A percentile compares a stretch with the other conserved stretches of the same genome.
These are phyloP conservation scores for Austroboletus niveus DNA, from an alignment of 1,284 basidiomycete genomes.

Conservation along the genomic window DNA sequence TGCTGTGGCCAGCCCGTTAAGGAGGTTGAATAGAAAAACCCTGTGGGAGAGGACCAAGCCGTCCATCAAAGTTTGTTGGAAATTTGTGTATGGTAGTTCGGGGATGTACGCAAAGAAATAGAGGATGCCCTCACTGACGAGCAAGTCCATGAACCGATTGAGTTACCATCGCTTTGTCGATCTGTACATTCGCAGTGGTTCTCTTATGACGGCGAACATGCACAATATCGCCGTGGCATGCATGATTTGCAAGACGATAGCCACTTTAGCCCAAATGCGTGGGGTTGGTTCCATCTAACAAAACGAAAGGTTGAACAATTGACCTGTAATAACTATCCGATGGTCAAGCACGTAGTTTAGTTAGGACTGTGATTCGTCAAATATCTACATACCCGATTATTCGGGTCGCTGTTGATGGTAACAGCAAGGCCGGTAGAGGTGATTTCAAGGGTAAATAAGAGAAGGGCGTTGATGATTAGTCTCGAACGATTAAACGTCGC, in stretches of 20 bases:
- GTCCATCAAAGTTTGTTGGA: background rate
- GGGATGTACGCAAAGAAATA: conserved; percentile 10
- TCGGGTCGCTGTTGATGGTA: background rate
- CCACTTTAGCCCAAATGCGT: background rate
- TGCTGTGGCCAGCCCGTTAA: background rate
- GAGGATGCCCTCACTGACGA: conserved; percentile 4
- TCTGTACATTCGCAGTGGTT: background rate
- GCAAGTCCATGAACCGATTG: conserved; percentile 1
- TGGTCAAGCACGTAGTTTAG: background rate
- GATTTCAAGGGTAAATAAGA: background rate
- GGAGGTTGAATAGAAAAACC: background rate
- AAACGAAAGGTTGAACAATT: background rate
- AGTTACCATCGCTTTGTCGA: conserved; percentile 2
- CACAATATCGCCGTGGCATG: background rate
- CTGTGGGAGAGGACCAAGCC: background rate
- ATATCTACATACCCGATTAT: background rate
- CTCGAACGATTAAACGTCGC: background rate
- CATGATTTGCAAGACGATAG: background rate
- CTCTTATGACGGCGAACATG: background rate
- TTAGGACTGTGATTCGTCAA: background rate
- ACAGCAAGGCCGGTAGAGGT: background rate
- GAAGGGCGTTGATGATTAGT: background rate
- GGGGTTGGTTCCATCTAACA: background rate
- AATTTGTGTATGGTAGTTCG: background rate
- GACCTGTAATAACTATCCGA: background rate